Base-by-base conservation (phyloP, 1,139 yeast species). In the Lodderomyces elongisporus region DNA sequence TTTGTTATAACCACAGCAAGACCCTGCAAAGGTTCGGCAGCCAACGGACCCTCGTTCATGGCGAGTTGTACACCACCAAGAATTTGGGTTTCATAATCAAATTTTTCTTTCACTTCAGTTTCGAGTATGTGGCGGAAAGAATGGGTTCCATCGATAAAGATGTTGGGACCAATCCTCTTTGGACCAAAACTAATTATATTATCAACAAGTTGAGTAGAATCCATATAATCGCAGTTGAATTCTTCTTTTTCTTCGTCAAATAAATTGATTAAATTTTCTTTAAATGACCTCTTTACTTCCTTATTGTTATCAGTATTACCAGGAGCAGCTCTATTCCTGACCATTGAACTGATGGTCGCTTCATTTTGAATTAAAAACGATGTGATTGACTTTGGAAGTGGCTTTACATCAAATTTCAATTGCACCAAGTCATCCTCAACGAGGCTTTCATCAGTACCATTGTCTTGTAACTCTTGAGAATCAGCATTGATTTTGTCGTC, bases 1-100 rank as follows among this genome's bases (percentile, higher is more conserved):
- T 53, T 60, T n/a, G 58, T 55, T 39, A 68, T 48, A 3, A 76
- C 56, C 4, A 81, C 74, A 4, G 28, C 28, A 39, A 83, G 73
- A 3, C 97, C 96, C 54, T 88, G 93, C 25, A 87, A 71, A 0
- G 89, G 91, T 53, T 93, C 99, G 4, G 82, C 75, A 1, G 93
- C 80, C 34, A 93, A 64, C 0, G 97, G 97, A 1, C 99, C 99
- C 49, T 80, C 87, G 31, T 73, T 68, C 34, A 79, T 75, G 2
- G 96, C 87, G 32, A 88, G 60, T 51, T 87, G 94, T 56, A 88
- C 89, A 1, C 96, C 98, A 45, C 85, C 82, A 30, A 84, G 52
- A 4, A 91, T 59, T 46, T 81, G 77, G 35, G 79, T 80, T 42
- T 80, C 87, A 51, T 66, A 79, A 33, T 66, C 75, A 44, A 75